phyloP scores from a whole-genome alignment of 2,329 filamentous ascomycete genomes.

The Raffaelea deltoideospora region DNA sequence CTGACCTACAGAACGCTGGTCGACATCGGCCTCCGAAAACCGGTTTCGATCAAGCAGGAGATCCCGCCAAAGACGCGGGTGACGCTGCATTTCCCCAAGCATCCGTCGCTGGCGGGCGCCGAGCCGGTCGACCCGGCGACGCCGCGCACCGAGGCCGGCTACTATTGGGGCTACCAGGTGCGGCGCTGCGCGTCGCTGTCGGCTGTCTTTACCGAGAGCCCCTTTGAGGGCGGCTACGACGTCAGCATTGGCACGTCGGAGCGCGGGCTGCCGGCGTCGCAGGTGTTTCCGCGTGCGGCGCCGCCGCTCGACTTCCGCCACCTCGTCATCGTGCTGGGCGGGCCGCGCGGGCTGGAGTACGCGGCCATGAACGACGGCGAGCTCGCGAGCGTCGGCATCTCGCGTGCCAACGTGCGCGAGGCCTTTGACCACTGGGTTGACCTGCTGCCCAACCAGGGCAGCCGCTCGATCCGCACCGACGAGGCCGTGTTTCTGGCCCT shows the following conservation, averaged over 20 bases:
- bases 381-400: slow-evolving; percentile 45
- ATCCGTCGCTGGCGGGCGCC: slow-evolving; percentile 27
- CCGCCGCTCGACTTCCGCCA: slow-evolving; percentile 42
- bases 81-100: slow-evolving; percentile 50
- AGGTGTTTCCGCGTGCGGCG: slow-evolving; percentile 26
- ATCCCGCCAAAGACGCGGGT: slow-evolving; percentile 60
- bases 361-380: slow-evolving; percentile 48
- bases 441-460: slow-evolving; percentile 65
- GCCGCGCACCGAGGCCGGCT: slow-evolving; percentile 61
- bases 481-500: slow-evolving; percentile 69
- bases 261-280: slow-evolving; percentile 42
- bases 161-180: slow-evolving; percentile 75
- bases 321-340: slow-evolving; percentile 65
- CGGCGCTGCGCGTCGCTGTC: slow-evolving; percentile 53
- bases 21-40: slow-evolving; percentile 40
- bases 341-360: slow-evolving; percentile 63
- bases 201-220: slow-evolving; percentile 60
- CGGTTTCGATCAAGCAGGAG: slow-evolving; percentile 38
- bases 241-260: slow-evolving; percentile 73
- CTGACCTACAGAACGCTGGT: slow-evolving; percentile 32
- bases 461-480: slow-evolving; percentile 68
- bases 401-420: slow-evolving; percentile 47
- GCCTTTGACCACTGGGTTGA: slow-evolving; percentile 80
- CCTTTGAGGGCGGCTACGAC: slow-evolving; percentile 66
- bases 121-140: slow-evolving; percentile 51